Percentiles rank a stretch among this genome's conserved stretches.
These are phyloP conservation scores for Cylindrotheca closterium DNA, from an alignment of 108 stramenopile species.

Conservation along the genomic window DNA sequence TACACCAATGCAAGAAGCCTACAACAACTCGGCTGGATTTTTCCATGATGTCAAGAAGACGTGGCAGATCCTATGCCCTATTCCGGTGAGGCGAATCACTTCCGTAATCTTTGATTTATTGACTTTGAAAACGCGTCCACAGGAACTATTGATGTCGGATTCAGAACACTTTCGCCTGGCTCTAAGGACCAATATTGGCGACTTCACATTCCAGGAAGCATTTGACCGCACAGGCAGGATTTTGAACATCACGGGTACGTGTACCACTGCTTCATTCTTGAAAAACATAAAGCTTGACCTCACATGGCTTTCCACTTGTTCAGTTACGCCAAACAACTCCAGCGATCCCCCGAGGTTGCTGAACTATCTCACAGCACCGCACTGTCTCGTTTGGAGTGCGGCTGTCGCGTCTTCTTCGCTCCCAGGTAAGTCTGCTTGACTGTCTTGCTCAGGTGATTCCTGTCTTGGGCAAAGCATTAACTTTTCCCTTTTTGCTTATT, in stretches of 20 bases:
- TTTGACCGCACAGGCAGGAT: constrained; percentile 98
- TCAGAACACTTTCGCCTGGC: constrained; percentile 90
- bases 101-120: constrained; percentile 71
- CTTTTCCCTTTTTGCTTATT: background rate
- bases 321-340: constrained; percentile 92
- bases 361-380: constrained; percentile 98
- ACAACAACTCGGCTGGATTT: constrained; percentile 55
- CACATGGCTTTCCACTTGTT: background rate
- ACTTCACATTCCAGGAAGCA: constrained; percentile 97
- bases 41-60: constrained; percentile 66
- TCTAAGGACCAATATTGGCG: constrained; percentile 81
- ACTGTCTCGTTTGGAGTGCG: constrained; percentile 97
- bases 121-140: constrained; percentile 69
- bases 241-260: constrained; percentile 87
- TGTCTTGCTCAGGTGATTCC: background rate
- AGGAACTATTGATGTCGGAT: constrained; percentile 88
- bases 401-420: constrained; percentile 93
- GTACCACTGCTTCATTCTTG: background rate
- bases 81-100: constrained; percentile 59
- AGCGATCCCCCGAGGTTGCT: constrained; percentile 90
- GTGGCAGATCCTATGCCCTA: constrained; percentile 72
- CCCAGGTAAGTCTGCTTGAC: constrained; percentile 42
- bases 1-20: constrained; percentile 27
- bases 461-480: background rate
- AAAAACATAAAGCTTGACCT: background rate